These are phyloP conservation scores for Aureobasidium vineae DNA, from an alignment of 2,329 filamentous ascomycete species.

Conservation along the genomic window DNA sequence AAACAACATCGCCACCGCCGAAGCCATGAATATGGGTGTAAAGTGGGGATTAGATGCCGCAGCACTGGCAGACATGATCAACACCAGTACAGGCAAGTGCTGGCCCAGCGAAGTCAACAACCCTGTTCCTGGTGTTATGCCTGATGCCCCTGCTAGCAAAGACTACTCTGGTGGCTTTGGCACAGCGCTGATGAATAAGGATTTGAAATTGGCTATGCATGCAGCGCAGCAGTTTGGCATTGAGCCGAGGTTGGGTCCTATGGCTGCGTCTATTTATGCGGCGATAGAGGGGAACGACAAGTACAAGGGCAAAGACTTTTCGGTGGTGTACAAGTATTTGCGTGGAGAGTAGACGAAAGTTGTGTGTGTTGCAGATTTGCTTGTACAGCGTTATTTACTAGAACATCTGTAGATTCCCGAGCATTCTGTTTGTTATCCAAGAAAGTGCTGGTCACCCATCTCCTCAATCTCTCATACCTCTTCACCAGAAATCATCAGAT, in stretches of 20 bases:
- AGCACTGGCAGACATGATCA: slow-evolving; percentile 80
- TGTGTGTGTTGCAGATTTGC: too few species aligned
- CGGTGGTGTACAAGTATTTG: slow-evolving; percentile 51
- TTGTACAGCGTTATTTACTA: too few species aligned
- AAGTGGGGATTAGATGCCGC: slow-evolving; percentile 62
- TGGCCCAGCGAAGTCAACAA: slow-evolving; percentile 98
- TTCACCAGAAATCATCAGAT: too few species aligned
- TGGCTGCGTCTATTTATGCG: slow-evolving; percentile 48
- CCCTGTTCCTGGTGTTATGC: slow-evolving; percentile 80
- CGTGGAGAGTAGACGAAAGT: slow-evolving; percentile 43
- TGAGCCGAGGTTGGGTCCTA: slow-evolving; percentile 47
- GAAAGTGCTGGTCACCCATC: too few species aligned
- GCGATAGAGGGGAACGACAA: slow-evolving; percentile 45
- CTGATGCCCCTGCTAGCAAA: slow-evolving; percentile 68
- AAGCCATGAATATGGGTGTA: slow-evolving; percentile 65
- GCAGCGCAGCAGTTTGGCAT: slow-evolving; percentile 47
- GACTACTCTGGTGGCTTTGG: slow-evolving; percentile 62
- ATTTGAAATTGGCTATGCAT: slow-evolving; percentile 50
- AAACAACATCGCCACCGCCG: slow-evolving; percentile 75
- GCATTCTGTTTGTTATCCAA: too few species aligned
- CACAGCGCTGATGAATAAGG: slow-evolving; percentile 51
- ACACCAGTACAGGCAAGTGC: slow-evolving; percentile 88
- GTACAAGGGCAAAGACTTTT: slow-evolving; percentile 52
- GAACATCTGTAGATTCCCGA: too few species aligned
- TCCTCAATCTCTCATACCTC: too few species aligned